These are phyloP conservation scores for Liquidambar formosana DNA, from an alignment of 164 flowering plant species.

Conservation along the genomic window DNA sequence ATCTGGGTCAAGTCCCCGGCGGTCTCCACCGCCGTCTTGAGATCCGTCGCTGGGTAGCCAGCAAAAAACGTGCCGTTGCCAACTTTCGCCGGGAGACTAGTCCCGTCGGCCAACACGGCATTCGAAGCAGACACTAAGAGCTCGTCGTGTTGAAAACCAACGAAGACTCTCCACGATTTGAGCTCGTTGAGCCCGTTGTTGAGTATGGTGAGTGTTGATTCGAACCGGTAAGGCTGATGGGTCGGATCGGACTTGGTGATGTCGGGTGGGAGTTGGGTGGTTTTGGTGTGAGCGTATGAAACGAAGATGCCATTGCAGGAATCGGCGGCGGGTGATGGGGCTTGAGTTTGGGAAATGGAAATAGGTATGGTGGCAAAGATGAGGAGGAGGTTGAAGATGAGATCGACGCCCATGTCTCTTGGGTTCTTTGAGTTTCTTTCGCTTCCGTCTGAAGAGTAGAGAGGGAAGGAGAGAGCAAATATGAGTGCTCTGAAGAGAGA, in stretches of 20 bases:
- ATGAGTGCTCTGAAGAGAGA: not conserved
- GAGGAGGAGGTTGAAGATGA: slow-evolving; percentile 3
- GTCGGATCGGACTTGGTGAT: slow-evolving; percentile 21
- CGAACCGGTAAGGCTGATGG: slow-evolving; percentile 63
- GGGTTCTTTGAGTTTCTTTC: not conserved
- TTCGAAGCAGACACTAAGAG: slow-evolving; percentile 66
- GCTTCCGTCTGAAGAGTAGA: not conserved
- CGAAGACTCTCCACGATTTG: slow-evolving; percentile 48
- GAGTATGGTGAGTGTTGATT: slow-evolving; percentile 51
- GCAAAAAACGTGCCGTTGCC: slow-evolving; percentile 70
- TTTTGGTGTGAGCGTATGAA: slow-evolving; percentile 40
- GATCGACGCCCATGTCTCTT: not conserved
- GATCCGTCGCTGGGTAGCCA: slow-evolving; percentile 73
- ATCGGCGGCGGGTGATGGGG: slow-evolving; percentile 33
- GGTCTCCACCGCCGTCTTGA: slow-evolving; percentile 74
- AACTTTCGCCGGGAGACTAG: slow-evolving; percentile 54
- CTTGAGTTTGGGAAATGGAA: slow-evolving; percentile 1
- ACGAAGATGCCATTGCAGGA: slow-evolving; percentile 68
- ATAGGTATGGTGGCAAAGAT: slow-evolving; percentile 5
- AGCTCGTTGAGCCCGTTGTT: slow-evolving; percentile 64
- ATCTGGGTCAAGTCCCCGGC: slow-evolving; percentile 82
- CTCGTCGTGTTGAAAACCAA: slow-evolving; percentile 66
- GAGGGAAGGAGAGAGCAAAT: slow-evolving; percentile 1
- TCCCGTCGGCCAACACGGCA: slow-evolving; percentile 74
- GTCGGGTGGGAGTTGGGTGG: slow-evolving; percentile 41